Percentiles rank a stretch among this genome's conserved stretches.
Evolutionary conservation across 202 grass and related monocot genomes (phyloP).

Genomic region (Eragrostis tef): DNA sequence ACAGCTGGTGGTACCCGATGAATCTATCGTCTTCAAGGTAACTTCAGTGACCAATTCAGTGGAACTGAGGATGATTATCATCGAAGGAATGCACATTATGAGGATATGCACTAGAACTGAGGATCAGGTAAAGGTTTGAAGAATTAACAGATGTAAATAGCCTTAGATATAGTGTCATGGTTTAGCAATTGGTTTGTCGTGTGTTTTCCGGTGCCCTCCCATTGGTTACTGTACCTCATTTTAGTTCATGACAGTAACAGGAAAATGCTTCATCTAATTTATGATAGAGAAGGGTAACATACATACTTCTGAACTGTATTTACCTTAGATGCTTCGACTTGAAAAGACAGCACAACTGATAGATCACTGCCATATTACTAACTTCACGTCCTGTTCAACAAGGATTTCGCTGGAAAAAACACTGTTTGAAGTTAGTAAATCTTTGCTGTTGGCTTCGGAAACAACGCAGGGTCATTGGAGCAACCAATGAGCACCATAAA

Average conservation of each 20-base stretch:
- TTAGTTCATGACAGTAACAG: constrained; percentile 24
- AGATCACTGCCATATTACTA: too few relatives aligned
- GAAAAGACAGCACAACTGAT: neutral
- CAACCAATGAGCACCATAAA: neutral
- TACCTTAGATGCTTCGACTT: neutral
- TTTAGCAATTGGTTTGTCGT: constrained; percentile 10
- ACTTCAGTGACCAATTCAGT: constrained; percentile 14
- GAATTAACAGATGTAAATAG: constrained; percentile 55
- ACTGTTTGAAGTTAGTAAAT: neutral
- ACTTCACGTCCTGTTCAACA: neutral
- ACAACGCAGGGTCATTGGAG: neutral
- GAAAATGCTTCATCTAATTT: constrained; percentile 7
- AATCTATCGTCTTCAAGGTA: constrained; percentile 32
- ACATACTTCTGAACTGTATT: neutral
- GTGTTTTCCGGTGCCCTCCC: neutral
- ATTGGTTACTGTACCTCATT: constrained; percentile 15
- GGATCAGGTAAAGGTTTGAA: constrained; percentile 33
- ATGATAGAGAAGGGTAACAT: neutral
- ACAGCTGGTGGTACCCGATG: constrained; percentile 7
- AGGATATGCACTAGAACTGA: constrained; percentile 31
- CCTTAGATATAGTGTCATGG: constrained; percentile 40
- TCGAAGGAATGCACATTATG: constrained; percentile 6
- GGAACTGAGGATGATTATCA: constrained; percentile 36
- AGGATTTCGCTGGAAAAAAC: neutral
- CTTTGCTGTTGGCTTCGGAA: neutral